Percentiles rank a stretch among this genome's conserved stretches.
Conservation (phyloP, 2,329 filamentous ascomycete genomes). For the Aspergillus piperis region DNA sequence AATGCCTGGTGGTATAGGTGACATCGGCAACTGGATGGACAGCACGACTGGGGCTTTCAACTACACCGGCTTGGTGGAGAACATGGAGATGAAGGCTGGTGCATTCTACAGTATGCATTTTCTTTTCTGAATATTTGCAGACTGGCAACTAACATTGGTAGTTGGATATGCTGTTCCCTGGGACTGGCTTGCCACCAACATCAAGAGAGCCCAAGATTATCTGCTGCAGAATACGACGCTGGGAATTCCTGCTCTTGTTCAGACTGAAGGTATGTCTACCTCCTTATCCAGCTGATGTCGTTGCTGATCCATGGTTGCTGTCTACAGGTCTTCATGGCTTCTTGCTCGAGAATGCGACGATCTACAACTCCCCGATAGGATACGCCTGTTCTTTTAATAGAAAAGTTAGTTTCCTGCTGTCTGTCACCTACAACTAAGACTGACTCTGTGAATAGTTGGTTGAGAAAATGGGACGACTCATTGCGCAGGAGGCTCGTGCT, state of each 20-base stretch:
- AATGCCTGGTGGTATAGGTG: slow-evolving; percentile 46
- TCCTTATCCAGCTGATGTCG: not conserved
- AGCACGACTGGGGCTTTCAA: slow-evolving; percentile 68
- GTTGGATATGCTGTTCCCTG: slow-evolving; percentile 68
- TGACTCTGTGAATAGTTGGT: slow-evolving; percentile 47
- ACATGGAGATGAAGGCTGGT: slow-evolving; percentile 66
- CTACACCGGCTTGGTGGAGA: slow-evolving; percentile 64
- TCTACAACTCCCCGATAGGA: slow-evolving; percentile 76
- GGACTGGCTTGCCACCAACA: slow-evolving; percentile 63
- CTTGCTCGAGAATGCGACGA: slow-evolving; percentile 70
- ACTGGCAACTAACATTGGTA: slow-evolving; percentile 14
- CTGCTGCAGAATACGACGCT: slow-evolving; percentile 65
- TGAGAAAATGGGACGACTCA: slow-evolving; percentile 65
- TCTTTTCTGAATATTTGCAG: not conserved
- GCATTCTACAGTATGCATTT: slow-evolving; percentile 58
- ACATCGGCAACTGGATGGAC: slow-evolving; percentile 73
- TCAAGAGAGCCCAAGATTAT: slow-evolving; percentile 69
- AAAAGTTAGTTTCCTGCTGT: slow-evolving; percentile 31
- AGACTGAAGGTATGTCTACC: slow-evolving; percentile 62
- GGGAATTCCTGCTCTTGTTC: slow-evolving; percentile 72
- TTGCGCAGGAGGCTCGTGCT: slow-evolving; percentile 65
- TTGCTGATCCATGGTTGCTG: not conserved
- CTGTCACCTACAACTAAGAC: not conserved
- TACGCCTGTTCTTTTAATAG: slow-evolving; percentile 72
- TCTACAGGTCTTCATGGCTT: slow-evolving; percentile 64